Evolutionary conservation across 176 grass and related monocot species (phyloP).

Genomic region (Phoenix roebelenii): DNA sequence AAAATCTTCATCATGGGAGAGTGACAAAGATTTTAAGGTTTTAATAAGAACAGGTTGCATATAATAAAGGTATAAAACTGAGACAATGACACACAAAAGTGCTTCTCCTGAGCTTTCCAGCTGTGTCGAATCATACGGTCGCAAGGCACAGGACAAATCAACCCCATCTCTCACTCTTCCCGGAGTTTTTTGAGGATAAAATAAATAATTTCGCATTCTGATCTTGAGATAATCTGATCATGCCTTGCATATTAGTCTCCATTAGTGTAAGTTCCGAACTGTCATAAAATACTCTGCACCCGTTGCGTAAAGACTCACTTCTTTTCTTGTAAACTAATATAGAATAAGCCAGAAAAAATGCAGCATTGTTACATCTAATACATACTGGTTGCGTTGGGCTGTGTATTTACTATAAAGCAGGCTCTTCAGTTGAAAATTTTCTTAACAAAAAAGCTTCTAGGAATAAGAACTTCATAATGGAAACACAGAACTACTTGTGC

Average conservation of each 20-base stretch:
- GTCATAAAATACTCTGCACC: no score
- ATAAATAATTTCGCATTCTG: slow-evolving; percentile 25
- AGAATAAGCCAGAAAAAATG: no score
- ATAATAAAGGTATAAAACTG: slow-evolving; percentile 42
- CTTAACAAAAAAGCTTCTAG: background rate
- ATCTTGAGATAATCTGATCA: slow-evolving; percentile 49
- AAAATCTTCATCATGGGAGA: slow-evolving; percentile 44
- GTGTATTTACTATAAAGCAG: background rate
- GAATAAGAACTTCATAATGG: background rate
- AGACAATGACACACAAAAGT: slow-evolving; percentile 74
- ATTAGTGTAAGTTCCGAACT: slow-evolving; percentile 35
- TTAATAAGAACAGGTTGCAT: slow-evolving; percentile 31
- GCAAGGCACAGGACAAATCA: slow-evolving; percentile 29
- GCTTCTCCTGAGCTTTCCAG: slow-evolving; percentile 90
- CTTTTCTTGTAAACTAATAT: background rate
- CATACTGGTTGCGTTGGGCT: background rate
- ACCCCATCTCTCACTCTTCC: slow-evolving; percentile 4
- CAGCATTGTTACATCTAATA: background rate
- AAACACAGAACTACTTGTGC: no score
- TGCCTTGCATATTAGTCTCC: slow-evolving; percentile 21
- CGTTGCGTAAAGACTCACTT: background rate
- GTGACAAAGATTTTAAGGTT: slow-evolving; percentile 12
- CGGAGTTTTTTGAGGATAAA: background rate
- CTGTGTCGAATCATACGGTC: slow-evolving; percentile 56
- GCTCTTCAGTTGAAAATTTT: background rate